Evolutionary conservation across 305 asterid species (phyloP).

Genomic region (Solanum hybrid): DNA sequence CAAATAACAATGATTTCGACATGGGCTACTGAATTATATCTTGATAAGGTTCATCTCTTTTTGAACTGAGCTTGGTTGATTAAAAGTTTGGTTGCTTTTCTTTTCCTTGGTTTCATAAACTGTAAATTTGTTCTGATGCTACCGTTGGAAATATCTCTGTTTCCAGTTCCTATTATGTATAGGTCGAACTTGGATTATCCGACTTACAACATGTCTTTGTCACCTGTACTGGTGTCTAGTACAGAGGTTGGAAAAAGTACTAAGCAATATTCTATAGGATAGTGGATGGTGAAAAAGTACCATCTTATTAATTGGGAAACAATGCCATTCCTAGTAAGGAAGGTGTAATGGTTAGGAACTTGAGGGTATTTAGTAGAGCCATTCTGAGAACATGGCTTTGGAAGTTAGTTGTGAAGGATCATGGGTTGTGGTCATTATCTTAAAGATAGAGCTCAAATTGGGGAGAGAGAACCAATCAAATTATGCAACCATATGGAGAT

Average conservation of each 20-base stretch:
- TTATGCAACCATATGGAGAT: not conserved
- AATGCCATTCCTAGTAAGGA: not conserved
- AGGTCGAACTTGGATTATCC: not conserved
- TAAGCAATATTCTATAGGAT: not conserved
- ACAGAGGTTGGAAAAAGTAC: not conserved
- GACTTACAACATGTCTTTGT: not conserved
- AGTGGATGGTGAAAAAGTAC: not conserved
- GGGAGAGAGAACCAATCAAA: not conserved
- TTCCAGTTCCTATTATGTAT: not conserved
- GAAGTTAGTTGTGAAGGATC: not conserved
- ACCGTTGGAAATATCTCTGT: not conserved
- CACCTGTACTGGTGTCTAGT: not conserved
- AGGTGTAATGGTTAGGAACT: not conserved
- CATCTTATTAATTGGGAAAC: not conserved
- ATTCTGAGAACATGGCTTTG: not conserved
- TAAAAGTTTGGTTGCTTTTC: not conserved
- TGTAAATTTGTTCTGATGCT: not conserved
- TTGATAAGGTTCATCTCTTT: slow-evolving; percentile 67
- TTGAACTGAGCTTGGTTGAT: slow-evolving; percentile 4
- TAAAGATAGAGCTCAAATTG: not conserved
- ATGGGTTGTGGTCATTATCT: not conserved
- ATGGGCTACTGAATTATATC: slow-evolving; percentile 86
- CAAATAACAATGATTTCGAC: slow-evolving; percentile 97
- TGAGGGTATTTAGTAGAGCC: not conserved
- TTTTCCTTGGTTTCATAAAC: not conserved